Base-by-base conservation (phyloP, 2,329 filamentous ascomycete genomes). In the Fusarium denticulatum region DNA sequence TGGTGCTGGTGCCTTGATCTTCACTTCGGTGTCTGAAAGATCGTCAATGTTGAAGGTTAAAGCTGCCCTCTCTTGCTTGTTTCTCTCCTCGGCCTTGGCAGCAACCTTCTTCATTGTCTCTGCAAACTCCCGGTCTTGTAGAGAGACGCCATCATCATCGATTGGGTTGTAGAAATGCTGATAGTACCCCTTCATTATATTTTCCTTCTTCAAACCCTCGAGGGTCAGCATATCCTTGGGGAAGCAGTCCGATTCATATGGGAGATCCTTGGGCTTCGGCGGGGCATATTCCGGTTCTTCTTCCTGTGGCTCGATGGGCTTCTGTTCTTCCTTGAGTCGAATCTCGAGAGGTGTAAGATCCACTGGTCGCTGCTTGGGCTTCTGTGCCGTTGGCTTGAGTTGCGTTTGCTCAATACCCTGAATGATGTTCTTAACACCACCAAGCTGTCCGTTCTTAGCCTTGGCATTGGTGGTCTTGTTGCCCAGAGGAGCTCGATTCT, bases 391-490 rank as follows among this genome's bases (percentile, higher is more conserved):
- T 7, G 88, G 88, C 72, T 89, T 91, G 24, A 85, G 81, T 64
- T 89, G 88, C 2, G 90, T 89, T 81, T 91, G 92, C 72, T 91
- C 91, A 56, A 88, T 82, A 66, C 91, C 89, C 53, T 88, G 86
- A 45, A 88, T 86, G 28, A 86, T 85, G 66, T 85, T 85, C 77
- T 91, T 92, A 37, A 88, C 91, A 36, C 89, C 91, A 12, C 89
- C 89, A 8, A 91, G 91, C 72, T 93, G 91, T 74, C 91, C 88
- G 56, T 86, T 87, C 79, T 87, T 90, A 67, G 92, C 89, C 85
- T 97, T 98, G 60, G 94, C 94, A 82, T 99, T 99, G 59, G 96
- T 98, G 3, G 96, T 98, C 83, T 99, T 99, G 87, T 94, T 92
- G 39, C 96, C 96, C 53, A 99, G 85, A 18, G 94, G 93, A 42